Evolutionary conservation across 768 basidiomycete genomes (phyloP).

Genomic region (Mycena olivaceomarginata): DNA sequence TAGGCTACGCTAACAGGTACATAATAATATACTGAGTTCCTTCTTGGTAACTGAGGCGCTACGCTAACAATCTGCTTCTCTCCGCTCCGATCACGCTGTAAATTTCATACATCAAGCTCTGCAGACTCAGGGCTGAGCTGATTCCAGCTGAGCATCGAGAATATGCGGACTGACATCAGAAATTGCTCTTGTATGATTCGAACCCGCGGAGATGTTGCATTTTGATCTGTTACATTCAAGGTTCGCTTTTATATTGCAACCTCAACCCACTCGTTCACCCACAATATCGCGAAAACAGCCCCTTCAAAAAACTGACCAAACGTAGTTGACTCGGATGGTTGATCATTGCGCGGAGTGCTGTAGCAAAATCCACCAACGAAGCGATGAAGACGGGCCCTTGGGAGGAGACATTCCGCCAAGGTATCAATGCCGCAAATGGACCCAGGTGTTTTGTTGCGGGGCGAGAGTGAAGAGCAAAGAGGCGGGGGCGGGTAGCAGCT

Average conservation of each 20-base stretch:
- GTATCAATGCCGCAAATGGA: constrained; percentile 1
- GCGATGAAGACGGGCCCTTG: constrained; percentile 57
- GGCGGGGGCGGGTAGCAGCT: constrained; percentile 12
- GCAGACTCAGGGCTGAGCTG: too few species aligned
- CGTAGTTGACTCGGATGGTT: constrained; percentile 74
- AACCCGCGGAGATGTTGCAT: too few species aligned
- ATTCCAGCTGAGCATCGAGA: too few species aligned
- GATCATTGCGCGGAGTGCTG: constrained; percentile 71
- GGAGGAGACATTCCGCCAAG: constrained; percentile 6
- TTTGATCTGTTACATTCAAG: neutral
- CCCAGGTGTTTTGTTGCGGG: constrained; percentile 16
- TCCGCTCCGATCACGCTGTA: too few species aligned
- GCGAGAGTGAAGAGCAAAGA: constrained; percentile 20
- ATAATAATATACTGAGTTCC: too few species aligned
- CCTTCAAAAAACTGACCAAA: constrained; percentile 81
- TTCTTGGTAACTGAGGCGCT: too few species aligned
- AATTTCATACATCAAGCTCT: too few species aligned
- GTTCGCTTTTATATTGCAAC: constrained; percentile 55
- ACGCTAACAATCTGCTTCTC: too few species aligned
- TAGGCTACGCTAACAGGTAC: too few species aligned
- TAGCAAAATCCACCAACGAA: constrained; percentile 57
- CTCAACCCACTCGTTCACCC: constrained; percentile 79
- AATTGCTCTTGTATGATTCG: too few species aligned
- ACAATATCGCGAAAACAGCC: constrained; percentile 79
- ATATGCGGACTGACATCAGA: too few species aligned